phyloP scores from a whole-genome alignment of 2,329 filamentous ascomycete genomes.

The Ophiostoma triangulosporum region DNA sequence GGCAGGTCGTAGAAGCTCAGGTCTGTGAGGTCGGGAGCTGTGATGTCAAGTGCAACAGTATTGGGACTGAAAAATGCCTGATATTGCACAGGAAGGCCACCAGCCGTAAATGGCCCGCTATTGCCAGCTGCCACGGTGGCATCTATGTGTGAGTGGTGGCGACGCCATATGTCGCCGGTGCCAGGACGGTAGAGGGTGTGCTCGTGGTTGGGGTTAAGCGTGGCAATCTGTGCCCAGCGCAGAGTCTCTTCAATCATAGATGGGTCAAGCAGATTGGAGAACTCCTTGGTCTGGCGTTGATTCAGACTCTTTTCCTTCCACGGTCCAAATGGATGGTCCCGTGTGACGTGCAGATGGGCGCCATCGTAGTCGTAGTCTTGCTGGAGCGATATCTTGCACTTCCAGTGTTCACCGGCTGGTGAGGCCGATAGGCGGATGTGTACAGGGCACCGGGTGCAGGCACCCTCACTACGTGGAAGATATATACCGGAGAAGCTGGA shows the following conservation, averaged over 20 bases:
- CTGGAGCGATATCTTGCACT: conserved; percentile 52
- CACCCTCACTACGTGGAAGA: conserved; percentile 55
- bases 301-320: conserved; percentile 41
- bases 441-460: conserved; percentile 69
- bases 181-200: conserved; percentile 40
- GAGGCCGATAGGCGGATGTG: conserved; percentile 58
- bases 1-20: conserved; percentile 78
- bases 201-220: conserved; percentile 51
- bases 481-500: conserved; percentile 56
- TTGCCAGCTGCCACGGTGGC: conserved; percentile 20
- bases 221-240: conserved; percentile 62
- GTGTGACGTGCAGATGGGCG: conserved; percentile 25
- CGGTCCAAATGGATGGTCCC: conserved; percentile 44
- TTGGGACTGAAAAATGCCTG: conserved; percentile 70
- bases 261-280: conserved; percentile 50
- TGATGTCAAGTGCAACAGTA: conserved; percentile 62
- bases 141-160: background rate
- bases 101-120: background rate
- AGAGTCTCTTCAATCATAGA: conserved; percentile 53
- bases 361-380: conserved; percentile 37
- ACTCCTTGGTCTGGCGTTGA: conserved; percentile 35
- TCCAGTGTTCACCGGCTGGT: conserved; percentile 37
- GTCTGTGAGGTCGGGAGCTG: conserved; percentile 55
- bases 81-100: conserved; percentile 17
- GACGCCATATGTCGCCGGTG: conserved; percentile 12